Base-by-base conservation (phyloP, 2,329 filamentous ascomycete species). In the Cladosporium colombiae region DNA sequence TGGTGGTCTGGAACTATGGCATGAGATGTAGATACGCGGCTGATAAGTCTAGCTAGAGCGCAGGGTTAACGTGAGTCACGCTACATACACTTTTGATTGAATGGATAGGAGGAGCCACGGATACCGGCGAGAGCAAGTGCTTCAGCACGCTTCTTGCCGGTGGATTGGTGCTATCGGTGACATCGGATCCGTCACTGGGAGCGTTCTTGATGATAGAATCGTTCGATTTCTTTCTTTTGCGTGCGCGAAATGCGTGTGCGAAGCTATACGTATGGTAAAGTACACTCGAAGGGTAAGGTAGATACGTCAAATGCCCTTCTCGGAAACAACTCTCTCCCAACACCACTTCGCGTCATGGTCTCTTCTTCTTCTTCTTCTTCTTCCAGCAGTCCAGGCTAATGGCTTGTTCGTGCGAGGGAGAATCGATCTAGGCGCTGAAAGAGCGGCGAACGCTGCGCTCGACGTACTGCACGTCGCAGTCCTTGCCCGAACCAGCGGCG, bases 391-490 rank as follows among this genome's bases (percentile, higher is more conserved):
- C 3, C 16, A n/a, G 16, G 1, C n/a, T n/a, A n/a, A n/a, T n/a
- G n/a, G n/a, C n/a, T n/a, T 16, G 33, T 37, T 37, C 46, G 8
- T 49, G 46, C 46, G 11, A 11, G 8, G 3, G 23, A 29, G 3
- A 31, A 31, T 31, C 5, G 29, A 31, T 37, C 29, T 49, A 70
- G 8, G 66, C 70, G 59, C 49, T 64, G 23, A 46, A 13, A 7
- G 46, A 67, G 61, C 58, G 65, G 18, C 52, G 44, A n/a, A 35
- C 27, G 31, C 57, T 59, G 14, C 62, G 56, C 23, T 62, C 60
- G n/a, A 59, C 16, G 21, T 70, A 66, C 58, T 62, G 60, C 11
- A 62, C 60, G n/a, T 62, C 60, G 31, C 60, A 62, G 46, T 62
- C 60, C 31, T 29, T 55, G 27, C 27, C 13, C 7, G 40, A 21